Base-by-base conservation (phyloP, 306 rosid genomes). In the Gynostemma pentaphyllum region DNA sequence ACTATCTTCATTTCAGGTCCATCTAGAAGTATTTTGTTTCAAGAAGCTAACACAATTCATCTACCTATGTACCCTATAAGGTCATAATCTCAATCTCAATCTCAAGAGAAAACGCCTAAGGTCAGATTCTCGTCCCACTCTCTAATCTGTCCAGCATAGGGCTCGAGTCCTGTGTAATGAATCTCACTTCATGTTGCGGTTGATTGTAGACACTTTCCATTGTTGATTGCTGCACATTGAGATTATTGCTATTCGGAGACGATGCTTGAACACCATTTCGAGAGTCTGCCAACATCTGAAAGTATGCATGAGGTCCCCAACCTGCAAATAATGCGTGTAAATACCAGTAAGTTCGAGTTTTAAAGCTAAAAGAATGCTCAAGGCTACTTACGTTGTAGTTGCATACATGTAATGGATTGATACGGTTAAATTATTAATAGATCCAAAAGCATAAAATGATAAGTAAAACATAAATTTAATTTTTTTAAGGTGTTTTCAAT, bases 91-190 rank as follows among this genome's bases (percentile, higher is more conserved):
- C 27, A 11, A 22, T 4, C 37, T 54, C 62, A 29, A 27, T n/a
- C n/a, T n/a, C n/a, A n/a, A 54, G 9, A 27, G 14, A 15, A 53
- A 53, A 45, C 60, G 67, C 86, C 65, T n/a, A 72, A 71, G 70
- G 39, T 78, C 82, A 75, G 63, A 66, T 68, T 71, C 79, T 51
- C 75, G 86, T 70, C 24, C 78, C 85, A 69, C 71, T 68, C 41
- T 74, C 87, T 41, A 68, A 55, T 67, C 72, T 84, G 61, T 84
- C 73, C 18, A 84, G 73, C 66, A 80, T 80, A 62, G 82, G 81
- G 71, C 81, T 76, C 6, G 71, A 67, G 29, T 51, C 71, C 24
- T 28, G 51, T 9, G 63, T 40, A 74, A 37, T 24, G 63, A 39
- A 36, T 40, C 71, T 40, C 64, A 39, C 39, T 39, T 39, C 41